phyloP scores from a whole-genome alignment of 257 asterid genomes.

The Sherardia arvensis region DNA sequence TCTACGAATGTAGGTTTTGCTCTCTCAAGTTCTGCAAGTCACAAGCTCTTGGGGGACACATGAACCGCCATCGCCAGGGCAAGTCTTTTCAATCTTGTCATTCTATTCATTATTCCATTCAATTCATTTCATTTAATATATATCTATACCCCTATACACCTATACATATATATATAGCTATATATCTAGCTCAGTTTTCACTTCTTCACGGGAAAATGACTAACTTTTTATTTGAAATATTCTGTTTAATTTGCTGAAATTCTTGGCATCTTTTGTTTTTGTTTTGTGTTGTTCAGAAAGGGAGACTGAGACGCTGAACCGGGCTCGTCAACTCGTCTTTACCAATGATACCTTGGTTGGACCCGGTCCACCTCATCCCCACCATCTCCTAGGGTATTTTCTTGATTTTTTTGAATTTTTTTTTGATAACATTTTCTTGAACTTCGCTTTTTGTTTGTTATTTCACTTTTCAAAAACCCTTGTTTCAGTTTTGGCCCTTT shows the following conservation, averaged over 20 bases:
- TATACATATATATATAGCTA: too few species aligned
- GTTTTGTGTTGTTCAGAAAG: conserved; percentile 40
- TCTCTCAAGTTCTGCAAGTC: conserved; percentile 98
- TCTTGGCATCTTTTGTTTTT: conserved; percentile 9
- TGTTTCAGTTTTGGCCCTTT: neutral
- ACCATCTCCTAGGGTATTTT: conserved; percentile 39
- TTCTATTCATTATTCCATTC: conserved; percentile 2
- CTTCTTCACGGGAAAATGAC: neutral
- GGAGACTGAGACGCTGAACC: conserved; percentile 91
- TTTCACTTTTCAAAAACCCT: neutral
- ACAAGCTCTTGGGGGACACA: conserved; percentile 99
- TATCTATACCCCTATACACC: too few species aligned
- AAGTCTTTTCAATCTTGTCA: conserved; percentile 4
- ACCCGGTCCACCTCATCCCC: conserved; percentile 15
- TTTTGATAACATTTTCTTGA: too few species aligned
- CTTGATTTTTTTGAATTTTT: too few species aligned
- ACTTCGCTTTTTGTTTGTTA: neutral
- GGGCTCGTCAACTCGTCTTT: conserved; percentile 89
- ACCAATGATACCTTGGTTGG: conserved; percentile 50
- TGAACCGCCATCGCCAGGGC: conserved; percentile 99
- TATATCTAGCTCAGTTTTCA: neutral
- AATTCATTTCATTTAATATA: neutral
- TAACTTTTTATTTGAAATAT: too few species aligned
- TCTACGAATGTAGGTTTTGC: conserved; percentile 95
- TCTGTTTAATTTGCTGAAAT: conserved; percentile 10